Conservation (phyloP, 192 early-diverging fungal genomes). For the Backusella tarrabulga region DNA sequence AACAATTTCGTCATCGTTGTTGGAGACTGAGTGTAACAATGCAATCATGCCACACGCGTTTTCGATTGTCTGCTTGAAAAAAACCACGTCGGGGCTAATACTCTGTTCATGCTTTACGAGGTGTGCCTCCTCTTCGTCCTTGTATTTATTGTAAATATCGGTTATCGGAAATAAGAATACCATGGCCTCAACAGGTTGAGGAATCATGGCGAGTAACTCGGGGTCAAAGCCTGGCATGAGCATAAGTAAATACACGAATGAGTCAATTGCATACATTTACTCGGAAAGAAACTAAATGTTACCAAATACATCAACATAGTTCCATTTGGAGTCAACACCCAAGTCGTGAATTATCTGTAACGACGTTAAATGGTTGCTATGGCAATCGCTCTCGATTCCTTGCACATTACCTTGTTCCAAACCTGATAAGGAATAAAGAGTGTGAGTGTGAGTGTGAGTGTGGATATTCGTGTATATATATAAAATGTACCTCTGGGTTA, state of each 20-base stretch:
- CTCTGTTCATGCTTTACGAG: constrained; percentile 50
- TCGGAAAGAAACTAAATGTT: not conserved
- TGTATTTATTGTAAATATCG: constrained; percentile 53
- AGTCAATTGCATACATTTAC: not conserved
- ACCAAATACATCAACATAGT: constrained; percentile 83
- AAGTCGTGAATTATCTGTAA: constrained; percentile 62
- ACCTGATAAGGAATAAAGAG: constrained; percentile 42
- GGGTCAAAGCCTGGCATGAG: constrained; percentile 66
- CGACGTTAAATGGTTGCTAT: not conserved
- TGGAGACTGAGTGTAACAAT: constrained; percentile 84
- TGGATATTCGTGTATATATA: not conserved
- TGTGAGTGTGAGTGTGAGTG: no score
- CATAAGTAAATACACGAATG: not conserved
- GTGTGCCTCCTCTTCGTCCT: constrained; percentile 45
- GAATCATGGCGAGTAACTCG: constrained; percentile 77
- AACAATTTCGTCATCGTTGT: constrained; percentile 54
- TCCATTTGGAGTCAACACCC: constrained; percentile 60
- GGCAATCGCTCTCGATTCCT: not conserved
- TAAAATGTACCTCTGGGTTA: constrained; percentile 71
- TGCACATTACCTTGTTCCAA: constrained; percentile 55
- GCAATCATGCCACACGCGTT: constrained; percentile 97
- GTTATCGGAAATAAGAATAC: constrained; percentile 87
- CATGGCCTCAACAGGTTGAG: constrained; percentile 81
- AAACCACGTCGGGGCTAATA: constrained; percentile 63
- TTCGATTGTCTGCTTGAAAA: constrained; percentile 82